Percentiles rank a stretch among this genome's conserved stretches.
Conservation (phyloP, 345 rosid species). For the Raphanus raphanistrum region DNA sequence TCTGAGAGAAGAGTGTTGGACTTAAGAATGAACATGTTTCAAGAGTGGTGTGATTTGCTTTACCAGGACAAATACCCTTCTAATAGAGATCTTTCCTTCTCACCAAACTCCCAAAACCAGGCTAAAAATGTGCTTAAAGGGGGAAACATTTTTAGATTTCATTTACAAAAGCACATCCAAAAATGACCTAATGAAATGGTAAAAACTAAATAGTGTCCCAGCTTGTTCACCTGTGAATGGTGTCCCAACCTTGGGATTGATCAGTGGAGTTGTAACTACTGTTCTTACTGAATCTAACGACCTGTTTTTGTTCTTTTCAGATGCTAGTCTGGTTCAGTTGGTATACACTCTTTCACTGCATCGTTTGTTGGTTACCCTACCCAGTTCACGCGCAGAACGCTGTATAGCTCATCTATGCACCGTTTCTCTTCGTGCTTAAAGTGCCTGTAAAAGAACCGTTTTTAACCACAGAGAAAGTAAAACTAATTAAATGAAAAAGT, state of each 20-base stretch:
- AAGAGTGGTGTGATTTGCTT: constrained; percentile 5
- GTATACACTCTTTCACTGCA: not conserved
- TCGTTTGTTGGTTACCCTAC: constrained; percentile 57
- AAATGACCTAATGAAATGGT: constrained; percentile 49
- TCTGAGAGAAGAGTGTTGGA: not conserved
- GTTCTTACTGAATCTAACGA: constrained; percentile 55
- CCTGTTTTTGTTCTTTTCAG: constrained; percentile 38
- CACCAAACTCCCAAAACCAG: too few species aligned
- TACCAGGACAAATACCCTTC: constrained; percentile 75
- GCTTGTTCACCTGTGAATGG: constrained; percentile 88
- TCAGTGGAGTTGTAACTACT: constrained; percentile 60
- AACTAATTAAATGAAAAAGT: not conserved
- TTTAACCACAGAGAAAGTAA: constrained; percentile 4
- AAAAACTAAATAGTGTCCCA: constrained; percentile 39
- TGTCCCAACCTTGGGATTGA: constrained; percentile 95
- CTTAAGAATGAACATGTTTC: not conserved
- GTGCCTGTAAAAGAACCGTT: constrained; percentile 52
- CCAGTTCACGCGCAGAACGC: constrained; percentile 73
- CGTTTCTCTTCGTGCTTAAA: constrained; percentile 76
- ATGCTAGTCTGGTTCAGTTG: not conserved
- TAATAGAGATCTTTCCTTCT: not conserved
- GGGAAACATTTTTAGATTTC: not conserved
- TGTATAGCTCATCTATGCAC: constrained; percentile 92
- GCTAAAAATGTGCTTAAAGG: not conserved
- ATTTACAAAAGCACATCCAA: not conserved